Conservation (phyloP, 2,329 filamentous ascomycete genomes). For the Xylariaceae sp. region DNA sequence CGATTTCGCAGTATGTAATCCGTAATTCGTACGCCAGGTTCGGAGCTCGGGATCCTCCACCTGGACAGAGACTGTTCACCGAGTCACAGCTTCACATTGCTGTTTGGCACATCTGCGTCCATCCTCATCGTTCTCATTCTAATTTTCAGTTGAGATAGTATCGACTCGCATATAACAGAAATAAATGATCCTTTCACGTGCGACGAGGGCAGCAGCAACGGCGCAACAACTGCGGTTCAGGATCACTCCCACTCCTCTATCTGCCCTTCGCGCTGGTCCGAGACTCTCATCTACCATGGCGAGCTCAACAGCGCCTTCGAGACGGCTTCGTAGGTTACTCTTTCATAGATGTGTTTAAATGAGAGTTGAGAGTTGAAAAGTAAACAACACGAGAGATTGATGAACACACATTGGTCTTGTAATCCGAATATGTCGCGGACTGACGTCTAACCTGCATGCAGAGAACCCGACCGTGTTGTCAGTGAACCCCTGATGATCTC, state of each 20-base stretch:
- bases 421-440: neutral
- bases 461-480: conserved; percentile 49
- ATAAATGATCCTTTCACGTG: conserved; percentile 10
- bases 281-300: conserved; percentile 20
- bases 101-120: neutral
- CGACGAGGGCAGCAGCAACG: conserved; percentile 2
- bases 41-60: neutral
- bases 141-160: neutral
- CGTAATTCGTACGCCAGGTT: neutral
- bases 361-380: no score
- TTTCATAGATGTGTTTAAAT: neutral
- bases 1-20: no score
- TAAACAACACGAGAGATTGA: neutral
- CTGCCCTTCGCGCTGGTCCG: conserved; percentile 6
- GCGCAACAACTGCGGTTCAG: neutral
- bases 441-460: conserved; percentile 23
- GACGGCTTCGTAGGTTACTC: conserved; percentile 25
- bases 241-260: neutral
- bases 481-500: conserved; percentile 23
- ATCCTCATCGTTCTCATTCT: neutral
- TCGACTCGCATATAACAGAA: neutral
- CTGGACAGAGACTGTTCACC: no score
- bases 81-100: no score
- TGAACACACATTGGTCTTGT: neutral
- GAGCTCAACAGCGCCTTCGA: conserved; percentile 20